A percentile compares a stretch with the other conserved stretches of the same genome.
These are phyloP conservation scores for Phylloboletellus chloephorus DNA, from an alignment of 1,284 basidiomycete species.

Conservation along the genomic window DNA sequence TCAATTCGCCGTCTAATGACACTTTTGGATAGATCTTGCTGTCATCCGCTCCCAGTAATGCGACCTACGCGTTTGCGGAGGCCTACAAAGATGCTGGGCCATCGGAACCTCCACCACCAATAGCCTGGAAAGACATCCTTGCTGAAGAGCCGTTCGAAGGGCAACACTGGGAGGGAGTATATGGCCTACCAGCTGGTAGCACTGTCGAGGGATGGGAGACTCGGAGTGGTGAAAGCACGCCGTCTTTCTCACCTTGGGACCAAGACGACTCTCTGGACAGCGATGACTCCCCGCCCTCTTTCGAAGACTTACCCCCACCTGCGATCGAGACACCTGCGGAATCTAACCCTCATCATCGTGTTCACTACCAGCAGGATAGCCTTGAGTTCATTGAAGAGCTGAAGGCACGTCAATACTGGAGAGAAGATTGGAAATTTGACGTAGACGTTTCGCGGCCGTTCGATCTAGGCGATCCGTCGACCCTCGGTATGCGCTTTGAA, in stretches of 20 bases:
- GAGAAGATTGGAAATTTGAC: conserved; percentile 51
- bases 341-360: conserved; percentile 5
- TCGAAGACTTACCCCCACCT: conserved; percentile 33
- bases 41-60: conserved; percentile 44
- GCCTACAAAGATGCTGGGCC: conserved; percentile 46
- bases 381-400: conserved; percentile 53
- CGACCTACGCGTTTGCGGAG: conserved; percentile 48
- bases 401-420: conserved; percentile 64
- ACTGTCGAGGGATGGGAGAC: conserved; percentile 40
- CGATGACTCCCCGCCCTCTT: conserved; percentile 20
- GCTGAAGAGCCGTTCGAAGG: conserved; percentile 74
- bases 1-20: conserved; percentile 5
- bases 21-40: conserved; percentile 45
- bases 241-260: conserved; percentile 47
- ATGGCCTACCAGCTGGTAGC: conserved; percentile 40
- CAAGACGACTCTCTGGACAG: conserved; percentile 30
- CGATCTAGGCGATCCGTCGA: conserved; percentile 60
- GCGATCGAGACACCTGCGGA: conserved; percentile 28
- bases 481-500: conserved; percentile 44
- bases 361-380: conserved; percentile 36
- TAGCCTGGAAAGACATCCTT: conserved; percentile 72
- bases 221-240: conserved; percentile 41
- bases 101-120: conserved; percentile 33
- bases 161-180: conserved; percentile 70
- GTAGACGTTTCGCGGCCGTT: conserved; percentile 43